These are phyloP conservation scores for Suhomyces atakaporum DNA, from an alignment of 1,139 yeast species.

Conservation along the genomic window DNA sequence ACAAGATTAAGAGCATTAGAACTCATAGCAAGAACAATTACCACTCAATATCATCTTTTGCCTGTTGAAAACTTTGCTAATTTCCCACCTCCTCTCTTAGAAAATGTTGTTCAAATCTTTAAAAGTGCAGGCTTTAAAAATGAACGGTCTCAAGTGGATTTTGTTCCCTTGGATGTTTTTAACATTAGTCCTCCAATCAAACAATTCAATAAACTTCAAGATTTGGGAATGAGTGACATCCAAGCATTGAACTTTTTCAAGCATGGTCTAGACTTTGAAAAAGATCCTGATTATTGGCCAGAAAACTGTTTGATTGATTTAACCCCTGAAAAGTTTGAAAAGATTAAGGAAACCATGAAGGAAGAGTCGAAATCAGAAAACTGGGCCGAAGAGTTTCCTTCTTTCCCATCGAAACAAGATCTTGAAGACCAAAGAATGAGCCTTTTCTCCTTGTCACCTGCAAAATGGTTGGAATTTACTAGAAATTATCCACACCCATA, in stretches of 20 bases:
- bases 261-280: slow-evolving; percentile 24
- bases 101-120: slow-evolving; percentile 4
- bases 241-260: slow-evolving; percentile 44
- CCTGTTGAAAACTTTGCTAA: slow-evolving; percentile 8
- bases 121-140: slow-evolving; percentile 14
- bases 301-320: slow-evolving; percentile 28
- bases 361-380: slow-evolving; percentile 18
- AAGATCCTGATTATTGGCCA: slow-evolving; percentile 24
- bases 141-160: slow-evolving; percentile 30
- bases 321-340: slow-evolving; percentile 26
- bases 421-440: slow-evolving; percentile 42
- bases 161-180: slow-evolving; percentile 48
- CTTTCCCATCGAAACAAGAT: slow-evolving; percentile 14
- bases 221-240: slow-evolving; percentile 40
- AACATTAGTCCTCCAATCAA: slow-evolving; percentile 55
- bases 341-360: slow-evolving; percentile 13
- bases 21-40: slow-evolving; percentile 25
- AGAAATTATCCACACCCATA: slow-evolving; percentile 7
- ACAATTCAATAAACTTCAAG: slow-evolving; percentile 48
- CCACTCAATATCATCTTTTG: slow-evolving; percentile 5
- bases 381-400: slow-evolving; percentile 18
- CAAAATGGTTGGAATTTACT: slow-evolving; percentile 8
- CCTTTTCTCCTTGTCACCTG: slow-evolving; percentile 19
- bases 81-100: slow-evolving; percentile 11
- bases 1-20: slow-evolving; percentile 41